Conservation (phyloP, 78 protist species). For the Chrysochromulina parva region DNA sequence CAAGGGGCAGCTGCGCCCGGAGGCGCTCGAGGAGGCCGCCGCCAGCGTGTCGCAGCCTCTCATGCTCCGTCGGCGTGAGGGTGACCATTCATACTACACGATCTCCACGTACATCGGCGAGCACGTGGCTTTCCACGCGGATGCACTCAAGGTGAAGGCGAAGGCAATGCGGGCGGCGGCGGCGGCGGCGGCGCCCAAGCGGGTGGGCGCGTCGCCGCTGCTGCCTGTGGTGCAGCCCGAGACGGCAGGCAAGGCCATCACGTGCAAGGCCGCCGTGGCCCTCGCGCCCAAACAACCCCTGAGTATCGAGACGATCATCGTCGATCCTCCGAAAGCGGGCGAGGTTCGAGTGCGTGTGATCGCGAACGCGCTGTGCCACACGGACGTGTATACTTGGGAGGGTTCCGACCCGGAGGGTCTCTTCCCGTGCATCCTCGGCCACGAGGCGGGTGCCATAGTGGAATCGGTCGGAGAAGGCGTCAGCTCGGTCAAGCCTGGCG, state of each 20-base stretch:
- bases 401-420: neutral
- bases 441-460: neutral
- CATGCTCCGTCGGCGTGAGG: constrained; percentile 8
- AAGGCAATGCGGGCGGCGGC: no score
- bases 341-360: neutral
- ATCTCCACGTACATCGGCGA: constrained; percentile 40
- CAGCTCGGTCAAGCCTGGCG: constrained; percentile 17
- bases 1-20: neutral
- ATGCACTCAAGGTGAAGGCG: no score
- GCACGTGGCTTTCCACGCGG: constrained; percentile 37
- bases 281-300: neutral
- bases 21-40: neutral
- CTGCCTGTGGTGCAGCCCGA: no score
- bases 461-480: neutral
- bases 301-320: neutral
- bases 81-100: constrained; percentile 45
- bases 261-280: constrained; percentile 7
- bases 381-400: neutral
- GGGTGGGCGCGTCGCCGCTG: no score
- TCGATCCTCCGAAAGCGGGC: constrained; percentile 9
- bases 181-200: no score
- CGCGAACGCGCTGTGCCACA: constrained; percentile 22
- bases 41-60: neutral
- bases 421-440: neutral
- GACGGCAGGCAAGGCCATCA: neutral